Base-by-base conservation (phyloP, 176 grass and related monocot species). In the Avena sativa region DNA sequence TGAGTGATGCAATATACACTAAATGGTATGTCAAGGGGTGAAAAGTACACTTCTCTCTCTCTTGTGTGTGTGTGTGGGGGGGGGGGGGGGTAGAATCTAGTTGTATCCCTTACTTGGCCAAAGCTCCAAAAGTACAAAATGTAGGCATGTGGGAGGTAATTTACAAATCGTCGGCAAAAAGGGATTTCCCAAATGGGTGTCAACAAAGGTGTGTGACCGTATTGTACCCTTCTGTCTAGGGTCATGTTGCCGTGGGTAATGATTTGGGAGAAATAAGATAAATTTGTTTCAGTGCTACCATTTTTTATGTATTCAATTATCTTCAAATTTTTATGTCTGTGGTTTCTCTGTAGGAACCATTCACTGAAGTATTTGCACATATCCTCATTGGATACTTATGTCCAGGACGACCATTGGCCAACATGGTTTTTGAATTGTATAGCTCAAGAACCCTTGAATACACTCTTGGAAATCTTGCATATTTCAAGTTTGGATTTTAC, bases 331-430 rank as follows among this genome's bases (percentile, higher is more conserved):
- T 71, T 38, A 71, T 71, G 36, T 71, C 16, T n/a, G 9, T 71
- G 8, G 3, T 43, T 71, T 66, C 43, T 71, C 34, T 71, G 9
- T 71, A 71, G 67, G 9, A 11, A 38, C 67, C 67, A 16, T 40
- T 43, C 34, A 71, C 67, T 71, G 67, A 71, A 43, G 8, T 38
- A 43, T 19, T 71, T 10, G 16, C 15, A 6, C 48, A 73, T 38
- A 38, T 71, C 10, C 70, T 86, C 32, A 86, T 86, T 59, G 76
- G 63, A 15, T 80, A 86, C 40, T 16, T 86, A 64, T 79, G 79
- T 46, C 62, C 74, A 0, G 76, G 84, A 46, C 70, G 66, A 71
- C 84, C 81, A n/a, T 58, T 83, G 64, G 81, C 81, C 32, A 83
- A 71, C 38, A 66, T 57, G 49, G 17, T 32, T 20, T 83, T 73